These are phyloP conservation scores for Neopestalotiopsis sp. DNA, from an alignment of 2,329 filamentous ascomycete species.

Conservation along the genomic window DNA sequence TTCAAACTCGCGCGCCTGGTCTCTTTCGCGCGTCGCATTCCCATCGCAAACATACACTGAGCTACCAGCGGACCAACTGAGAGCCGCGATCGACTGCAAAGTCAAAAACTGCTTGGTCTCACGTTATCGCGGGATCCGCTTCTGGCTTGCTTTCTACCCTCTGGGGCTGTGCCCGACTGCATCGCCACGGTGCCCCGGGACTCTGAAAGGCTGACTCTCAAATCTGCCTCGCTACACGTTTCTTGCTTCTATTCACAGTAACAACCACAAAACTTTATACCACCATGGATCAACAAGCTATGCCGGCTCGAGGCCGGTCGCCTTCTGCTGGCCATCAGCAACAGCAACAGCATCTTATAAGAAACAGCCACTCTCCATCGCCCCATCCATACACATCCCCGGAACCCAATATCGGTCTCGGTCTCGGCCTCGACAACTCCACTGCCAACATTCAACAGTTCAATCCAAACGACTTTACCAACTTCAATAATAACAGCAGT, in stretches of 20 bases:
- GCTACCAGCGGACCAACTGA: not conserved
- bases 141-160: slow-evolving; percentile 7
- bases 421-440: slow-evolving; percentile 62
- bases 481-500: slow-evolving; percentile 45
- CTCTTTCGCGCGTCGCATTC: not conserved
- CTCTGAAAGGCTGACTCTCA: slow-evolving; percentile 22
- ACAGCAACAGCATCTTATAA: slow-evolving; percentile 67
- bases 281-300: slow-evolving; percentile 23
- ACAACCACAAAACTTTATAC: slow-evolving; percentile 18
- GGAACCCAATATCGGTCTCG: slow-evolving; percentile 56
- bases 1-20: slow-evolving; percentile 17
- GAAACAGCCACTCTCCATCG: slow-evolving; percentile 68
- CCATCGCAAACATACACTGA: not conserved
- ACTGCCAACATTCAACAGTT: slow-evolving; percentile 45
- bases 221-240: slow-evolving; percentile 22
- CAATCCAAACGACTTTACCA: slow-evolving; percentile 50
- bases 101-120: slow-evolving; percentile 13
- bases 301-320: slow-evolving; percentile 59
- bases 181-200: slow-evolving; percentile 22
- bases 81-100: not conserved
- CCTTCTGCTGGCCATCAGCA: slow-evolving; percentile 63
- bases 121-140: slow-evolving; percentile 18
- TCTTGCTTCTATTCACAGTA: slow-evolving; percentile 20
- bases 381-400: slow-evolving; percentile 60
- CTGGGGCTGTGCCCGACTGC: slow-evolving; percentile 22